phyloP scores from a whole-genome alignment of 345 rosid species.

The Kernera saxatilis region DNA sequence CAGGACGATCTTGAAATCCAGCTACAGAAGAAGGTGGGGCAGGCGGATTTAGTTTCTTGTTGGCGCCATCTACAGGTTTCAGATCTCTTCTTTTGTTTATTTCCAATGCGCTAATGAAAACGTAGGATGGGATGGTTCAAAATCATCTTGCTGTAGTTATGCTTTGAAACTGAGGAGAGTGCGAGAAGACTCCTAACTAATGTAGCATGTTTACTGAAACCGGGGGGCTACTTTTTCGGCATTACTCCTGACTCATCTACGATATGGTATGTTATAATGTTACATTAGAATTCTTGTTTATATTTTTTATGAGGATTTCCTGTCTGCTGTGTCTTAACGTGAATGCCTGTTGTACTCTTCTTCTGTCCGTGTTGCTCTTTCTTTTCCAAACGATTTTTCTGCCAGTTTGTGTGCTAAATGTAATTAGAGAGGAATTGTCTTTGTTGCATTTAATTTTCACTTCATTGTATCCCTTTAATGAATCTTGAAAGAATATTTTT shows the following conservation, averaged over 20 bases:
- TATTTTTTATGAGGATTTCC: background rate
- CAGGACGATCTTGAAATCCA: conserved; percentile 61
- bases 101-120: background rate
- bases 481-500: background rate
- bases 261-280: conserved; percentile 70
- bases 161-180: conserved; percentile 89
- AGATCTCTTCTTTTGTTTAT: background rate
- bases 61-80: conserved; percentile 87
- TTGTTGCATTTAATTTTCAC: too few species aligned
- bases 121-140: background rate
- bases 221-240: conserved; percentile 96
- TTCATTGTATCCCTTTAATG: background rate
- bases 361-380: background rate
- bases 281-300: conserved; percentile 4
- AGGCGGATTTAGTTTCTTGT: conserved; percentile 86
- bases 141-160: conserved; percentile 46
- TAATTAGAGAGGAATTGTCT: background rate
- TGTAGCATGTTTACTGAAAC: conserved; percentile 79
- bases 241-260: conserved; percentile 98
- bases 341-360: too few species aligned
- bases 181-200: conserved; percentile 78
- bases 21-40: conserved; percentile 54
- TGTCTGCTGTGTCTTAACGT: background rate
- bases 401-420: too few species aligned
- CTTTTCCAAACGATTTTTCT: too few species aligned